phyloP scores from a whole-genome alignment of 228 moss, liverwort and hornwort species.

The Sphagnum fallax region DNA sequence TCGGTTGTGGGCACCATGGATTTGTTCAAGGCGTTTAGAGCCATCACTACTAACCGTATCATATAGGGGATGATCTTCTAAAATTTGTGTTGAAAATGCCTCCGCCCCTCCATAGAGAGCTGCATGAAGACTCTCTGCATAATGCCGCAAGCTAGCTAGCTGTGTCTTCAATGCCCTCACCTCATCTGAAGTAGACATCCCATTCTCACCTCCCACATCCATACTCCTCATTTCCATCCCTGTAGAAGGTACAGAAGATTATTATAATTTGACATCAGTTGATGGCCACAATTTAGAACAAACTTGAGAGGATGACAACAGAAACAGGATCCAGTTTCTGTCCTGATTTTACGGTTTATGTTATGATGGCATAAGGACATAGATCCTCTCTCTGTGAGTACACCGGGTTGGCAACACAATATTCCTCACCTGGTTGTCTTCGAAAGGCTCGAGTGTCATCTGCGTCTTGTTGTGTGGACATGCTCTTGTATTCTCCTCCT shows the following conservation, averaged over 20 bases:
- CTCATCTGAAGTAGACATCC: constrained; percentile 11
- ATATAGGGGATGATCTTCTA: constrained; percentile 1
- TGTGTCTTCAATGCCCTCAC: constrained; percentile 24
- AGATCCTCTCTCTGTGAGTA: no score
- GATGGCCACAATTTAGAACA: no score
- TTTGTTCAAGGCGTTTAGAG: constrained; percentile 8
- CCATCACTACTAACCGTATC: constrained; percentile 5
- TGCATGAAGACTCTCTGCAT: constrained; percentile 43
- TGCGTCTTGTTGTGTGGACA: no score
- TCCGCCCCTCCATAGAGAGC: constrained; percentile 40
- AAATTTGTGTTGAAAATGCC: constrained; percentile 18
- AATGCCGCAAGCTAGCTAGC: constrained; percentile 36
- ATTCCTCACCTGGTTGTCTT: no score
- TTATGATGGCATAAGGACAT: no score
- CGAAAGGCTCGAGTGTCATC: no score
- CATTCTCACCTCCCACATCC: constrained; percentile 3
- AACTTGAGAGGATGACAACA: no score
- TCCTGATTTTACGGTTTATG: no score
- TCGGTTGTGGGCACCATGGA: constrained; percentile 4
- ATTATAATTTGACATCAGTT: no score
- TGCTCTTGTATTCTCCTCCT: no score
- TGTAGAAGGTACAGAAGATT: background rate
- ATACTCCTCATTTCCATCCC: constrained; percentile 13
- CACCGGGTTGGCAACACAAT: no score
- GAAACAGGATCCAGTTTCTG: no score